Base-by-base conservation (phyloP, 768 basidiomycete genomes). In the Kwoniella pini region DNA sequence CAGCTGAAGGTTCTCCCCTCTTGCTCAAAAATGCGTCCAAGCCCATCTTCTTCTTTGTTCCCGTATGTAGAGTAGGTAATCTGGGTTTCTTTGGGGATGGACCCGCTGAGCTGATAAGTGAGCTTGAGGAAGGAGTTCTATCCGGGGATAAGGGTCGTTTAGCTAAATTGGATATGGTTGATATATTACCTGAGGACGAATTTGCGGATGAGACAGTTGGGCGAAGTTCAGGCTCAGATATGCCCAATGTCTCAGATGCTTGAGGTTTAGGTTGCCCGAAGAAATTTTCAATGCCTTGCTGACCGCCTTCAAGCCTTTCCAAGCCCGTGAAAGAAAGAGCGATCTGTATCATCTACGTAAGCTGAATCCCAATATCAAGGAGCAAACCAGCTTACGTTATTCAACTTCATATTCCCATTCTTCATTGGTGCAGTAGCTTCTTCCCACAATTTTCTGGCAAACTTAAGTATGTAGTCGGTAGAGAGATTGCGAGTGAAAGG, bases 221-320 rank as follows among this genome's bases (percentile, higher is more conserved):
- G 4, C 12, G 51, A 27, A 24, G 17, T 4, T 6, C 17, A 0
- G 13, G 36, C 40, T 19, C 19, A 5, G 46, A 13, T 48, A 26
- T 26, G 22, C 26, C 46, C 7, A 5, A 3, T 30, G 49, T 13
- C 4, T 30, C 3, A n/a, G 53, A 0, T 17, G 19, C 36, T 54
- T 26, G 26, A 5, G 40, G 26, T 49, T 61, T 61, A n/a, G 65
- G 77, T 9, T 78, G 53, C 10, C 81, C 83, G 59, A 99, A 85
- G 79, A 98, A 99, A 0, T 87, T 85, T 75, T 95, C 89, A 56
- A 99, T 95, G 31, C 84, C 87, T 62, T 84, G 84, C 75, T 97
- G 95, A 12, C 94, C 94, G 0, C 81, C 79, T 61, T 78, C 77
- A 17, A 78, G 54, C 36, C 63, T 45, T 48, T 76, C 77, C 4